A percentile compares a stretch with the other conserved stretches of the same genome.
Conservation (phyloP, 495 filamentous ascomycete genomes). For the Achaetomiella virescens region DNA sequence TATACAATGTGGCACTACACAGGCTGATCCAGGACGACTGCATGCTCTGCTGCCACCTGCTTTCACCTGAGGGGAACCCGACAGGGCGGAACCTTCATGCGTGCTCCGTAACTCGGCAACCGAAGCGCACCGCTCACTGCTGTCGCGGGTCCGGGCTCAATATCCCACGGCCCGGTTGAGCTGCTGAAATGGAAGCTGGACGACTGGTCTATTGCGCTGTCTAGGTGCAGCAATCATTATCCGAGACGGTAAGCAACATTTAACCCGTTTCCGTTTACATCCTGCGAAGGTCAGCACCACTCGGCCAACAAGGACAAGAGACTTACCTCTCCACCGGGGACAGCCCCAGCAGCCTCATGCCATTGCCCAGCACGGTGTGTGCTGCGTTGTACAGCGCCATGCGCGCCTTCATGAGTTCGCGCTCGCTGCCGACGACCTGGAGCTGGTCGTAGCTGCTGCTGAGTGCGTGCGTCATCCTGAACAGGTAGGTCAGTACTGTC, state of each 20-base stretch:
- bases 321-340: constrained; percentile 62
- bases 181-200: neutral
- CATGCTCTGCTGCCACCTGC: no score
- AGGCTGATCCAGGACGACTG: no score
- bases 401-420: constrained; percentile 65
- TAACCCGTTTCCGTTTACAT: constrained; percentile 26
- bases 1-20: no score
- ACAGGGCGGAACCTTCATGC: no score
- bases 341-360: constrained; percentile 76
- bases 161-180: no score
- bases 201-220: constrained; percentile 3
- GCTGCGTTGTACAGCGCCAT: constrained; percentile 79
- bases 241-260: no score
- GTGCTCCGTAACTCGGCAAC: no score
- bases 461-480: constrained; percentile 79
- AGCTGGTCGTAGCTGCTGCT: constrained; percentile 80
- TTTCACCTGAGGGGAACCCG: no score
- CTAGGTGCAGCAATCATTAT: neutral
- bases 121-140: no score
- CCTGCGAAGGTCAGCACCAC: constrained; percentile 12
- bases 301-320: neutral
- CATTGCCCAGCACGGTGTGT: constrained; percentile 70
- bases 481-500: constrained; percentile 72
- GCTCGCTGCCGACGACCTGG: constrained; percentile 67
- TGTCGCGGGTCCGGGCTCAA: no score